These are phyloP conservation scores for Pythium aquatile DNA, from an alignment of 352 stramenopile genomes.

Conservation along the genomic window DNA sequence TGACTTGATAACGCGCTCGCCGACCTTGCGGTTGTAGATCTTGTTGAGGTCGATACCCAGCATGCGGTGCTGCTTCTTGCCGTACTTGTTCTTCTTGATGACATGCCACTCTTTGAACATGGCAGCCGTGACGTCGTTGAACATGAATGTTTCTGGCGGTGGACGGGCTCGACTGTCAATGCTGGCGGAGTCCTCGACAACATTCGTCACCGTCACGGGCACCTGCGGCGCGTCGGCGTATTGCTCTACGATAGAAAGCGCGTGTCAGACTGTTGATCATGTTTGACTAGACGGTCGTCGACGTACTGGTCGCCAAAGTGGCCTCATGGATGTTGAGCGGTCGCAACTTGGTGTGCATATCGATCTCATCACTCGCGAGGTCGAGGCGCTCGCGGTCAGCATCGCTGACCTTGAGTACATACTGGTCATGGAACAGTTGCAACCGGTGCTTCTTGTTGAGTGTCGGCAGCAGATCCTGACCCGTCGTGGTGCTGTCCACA, in stretches of 20 bases:
- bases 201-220: conserved; percentile 55
- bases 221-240: conserved; percentile 84
- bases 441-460: conserved; percentile 87
- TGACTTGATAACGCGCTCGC: conserved; percentile 87
- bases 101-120: conserved; percentile 92
- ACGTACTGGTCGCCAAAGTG: conserved; percentile 81
- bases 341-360: conserved; percentile 85
- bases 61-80: conserved; percentile 88
- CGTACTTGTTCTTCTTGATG: conserved; percentile 92
- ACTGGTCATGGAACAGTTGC: conserved; percentile 84
- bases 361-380: conserved; percentile 80
- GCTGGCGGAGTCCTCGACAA: conserved; percentile 64
- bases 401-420: conserved; percentile 89
- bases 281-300: background rate
- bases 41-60: conserved; percentile 88
- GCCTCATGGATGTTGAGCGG: conserved; percentile 86
- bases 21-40: conserved; percentile 89
- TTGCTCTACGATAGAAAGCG: conserved; percentile 48
- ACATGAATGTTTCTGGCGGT: conserved; percentile 88
- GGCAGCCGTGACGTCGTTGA: conserved; percentile 86
- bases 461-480: conserved; percentile 80
- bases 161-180: conserved; percentile 67
- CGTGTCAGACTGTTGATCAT: background rate
- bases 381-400: conserved; percentile 79
- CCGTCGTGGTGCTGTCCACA: conserved; percentile 74